Base-by-base conservation (phyloP, 2,329 filamentous ascomycete genomes). In the Pseudopithomyces chartarum region DNA sequence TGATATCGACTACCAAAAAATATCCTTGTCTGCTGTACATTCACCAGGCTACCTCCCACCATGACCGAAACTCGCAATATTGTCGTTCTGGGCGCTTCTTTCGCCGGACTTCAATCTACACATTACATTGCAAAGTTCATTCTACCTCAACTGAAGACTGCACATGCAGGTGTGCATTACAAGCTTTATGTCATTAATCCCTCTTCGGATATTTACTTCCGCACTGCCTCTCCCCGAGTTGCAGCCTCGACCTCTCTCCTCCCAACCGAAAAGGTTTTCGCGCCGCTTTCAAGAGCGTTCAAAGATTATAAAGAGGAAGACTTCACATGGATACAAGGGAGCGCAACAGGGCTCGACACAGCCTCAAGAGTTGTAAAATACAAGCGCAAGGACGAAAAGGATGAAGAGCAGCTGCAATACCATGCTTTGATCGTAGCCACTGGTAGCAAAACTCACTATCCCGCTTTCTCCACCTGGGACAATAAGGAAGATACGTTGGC, bases 381-480 rank as follows among this genome's bases (percentile, higher is more conserved):
- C 61, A 73, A 69, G 6, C 67, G 64, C n/a, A 58, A 42, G 43
- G 61, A 65, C 13, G 43, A 53, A 4, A 53, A 54, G 19, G 69
- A 71, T 17, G 62, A 66, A 45, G 66, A 62, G 29, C 65, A 61
- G 26, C 59, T 86, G 11, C 54, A 73, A 2, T 87, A 83, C 66
- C 79, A 85, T 61, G 80, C 82, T n/a, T 75, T 87, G 2, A 74
- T 87, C 47, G 80, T 86, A 56, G 83, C 84, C 8, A 84, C 83
- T 0, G 84, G 84, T 7, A 80, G 80, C 38, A 77, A 66, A 12
- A 82, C 83, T 1, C 69, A 76, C 10, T 74, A 79, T 23, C 74
- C 79, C 0, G 70, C 78, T 3, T 74, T 82, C 50, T 81, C 81
- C 22, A 68, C 77, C 12, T 76, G 79, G 40, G 76, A 73, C 33